Evolutionary conservation across 108 stramenopile species (phyloP).

Genomic region (Cylindrotheca closterium): DNA sequence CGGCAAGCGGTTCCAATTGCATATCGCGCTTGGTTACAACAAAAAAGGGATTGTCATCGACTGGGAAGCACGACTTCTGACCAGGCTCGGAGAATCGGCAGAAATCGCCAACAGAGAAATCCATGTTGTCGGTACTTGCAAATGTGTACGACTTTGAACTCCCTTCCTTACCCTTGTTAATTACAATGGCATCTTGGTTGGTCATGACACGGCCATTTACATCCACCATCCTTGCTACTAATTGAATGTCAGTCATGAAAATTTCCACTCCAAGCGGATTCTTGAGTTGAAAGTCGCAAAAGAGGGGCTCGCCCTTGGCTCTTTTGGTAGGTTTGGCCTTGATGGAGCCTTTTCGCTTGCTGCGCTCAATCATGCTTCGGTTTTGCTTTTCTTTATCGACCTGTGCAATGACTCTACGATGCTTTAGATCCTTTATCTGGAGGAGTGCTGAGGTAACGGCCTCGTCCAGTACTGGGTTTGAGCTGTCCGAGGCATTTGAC

Average conservation of each 20-base stretch:
- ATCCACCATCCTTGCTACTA: constrained; percentile 65
- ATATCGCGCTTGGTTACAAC: constrained; percentile 64
- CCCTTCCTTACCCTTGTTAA: constrained; percentile 8
- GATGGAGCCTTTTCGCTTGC: constrained; percentile 47
- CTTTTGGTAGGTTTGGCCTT: constrained; percentile 44
- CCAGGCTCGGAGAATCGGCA: constrained; percentile 40
- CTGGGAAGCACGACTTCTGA: constrained; percentile 29
- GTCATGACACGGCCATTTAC: constrained; percentile 46
- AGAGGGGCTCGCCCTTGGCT: constrained; percentile 72
- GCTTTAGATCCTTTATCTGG: constrained; percentile 51
- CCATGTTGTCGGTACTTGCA: constrained; percentile 49
- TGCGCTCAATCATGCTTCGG: constrained; percentile 46
- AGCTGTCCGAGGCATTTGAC: constrained; percentile 27
- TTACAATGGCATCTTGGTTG: constrained; percentile 61
- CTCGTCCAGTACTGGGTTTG: constrained; percentile 26
- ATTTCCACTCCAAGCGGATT: constrained; percentile 73
- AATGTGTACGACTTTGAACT: constrained; percentile 55
- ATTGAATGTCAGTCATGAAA: constrained; percentile 60
- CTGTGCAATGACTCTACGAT: constrained; percentile 64
- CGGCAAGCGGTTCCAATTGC: constrained; percentile 41
- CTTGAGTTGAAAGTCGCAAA: constrained; percentile 53
- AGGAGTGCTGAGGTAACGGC: constrained; percentile 35
- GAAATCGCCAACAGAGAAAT: constrained; percentile 63
- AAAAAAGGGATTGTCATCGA: constrained; percentile 60
- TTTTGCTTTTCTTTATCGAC: constrained; percentile 76